Base-by-base conservation (phyloP, 169 alveolate genomes). In the Gregarina niphandrodes region DNA sequence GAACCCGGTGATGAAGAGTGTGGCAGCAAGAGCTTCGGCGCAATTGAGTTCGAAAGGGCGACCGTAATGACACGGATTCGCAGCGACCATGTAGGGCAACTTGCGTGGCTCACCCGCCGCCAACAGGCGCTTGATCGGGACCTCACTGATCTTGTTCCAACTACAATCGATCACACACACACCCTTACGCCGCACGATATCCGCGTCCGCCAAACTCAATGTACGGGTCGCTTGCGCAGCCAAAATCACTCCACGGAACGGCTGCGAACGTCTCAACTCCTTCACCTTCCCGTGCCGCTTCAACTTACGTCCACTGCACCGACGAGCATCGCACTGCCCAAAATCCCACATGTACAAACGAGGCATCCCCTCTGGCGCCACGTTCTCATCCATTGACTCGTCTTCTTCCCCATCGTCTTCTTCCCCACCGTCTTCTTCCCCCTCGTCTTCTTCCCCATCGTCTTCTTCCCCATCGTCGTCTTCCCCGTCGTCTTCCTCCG, bases 161-260 rank as follows among this genome's bases (percentile, higher is more conserved):
- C 91, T 77, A 36, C 96, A 84, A 62, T 84, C 96, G 21, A 84
- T 77, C 7, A 80, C 93, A 41, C 82, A 79, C n/a, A 84, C 49
- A 9, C 96, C 96, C 13, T 56, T 57, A 16, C 53, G 47, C 32
- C 51, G 41, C 16, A 80, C 61, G 11, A 77, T 37, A 1, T 64
- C 82, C 15, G 39, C 51, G 53, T 84, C 96, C 40, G 61, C 81
- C 38, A 61, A 53, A 4, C 84, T 66, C n/a, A 78, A 26, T 31
- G 69, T 46, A 40, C 55, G 57, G 36, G 52, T 67, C 9, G 84
- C 90, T 17, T 59, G 57, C 13, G 93, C 91, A n/a, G 81, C 73
- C 24, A 82, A 51, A n/a, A 82, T 77, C 4, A 82, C 55, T 7
- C 93, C 93, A 5, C 67, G 45, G 63, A 75, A 78, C 49, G 70